Percentiles rank a stretch among this genome's conserved stretches.
Evolutionary conservation across 805 yeast genomes (phyloP).

Genomic region (Candida maris): DNA sequence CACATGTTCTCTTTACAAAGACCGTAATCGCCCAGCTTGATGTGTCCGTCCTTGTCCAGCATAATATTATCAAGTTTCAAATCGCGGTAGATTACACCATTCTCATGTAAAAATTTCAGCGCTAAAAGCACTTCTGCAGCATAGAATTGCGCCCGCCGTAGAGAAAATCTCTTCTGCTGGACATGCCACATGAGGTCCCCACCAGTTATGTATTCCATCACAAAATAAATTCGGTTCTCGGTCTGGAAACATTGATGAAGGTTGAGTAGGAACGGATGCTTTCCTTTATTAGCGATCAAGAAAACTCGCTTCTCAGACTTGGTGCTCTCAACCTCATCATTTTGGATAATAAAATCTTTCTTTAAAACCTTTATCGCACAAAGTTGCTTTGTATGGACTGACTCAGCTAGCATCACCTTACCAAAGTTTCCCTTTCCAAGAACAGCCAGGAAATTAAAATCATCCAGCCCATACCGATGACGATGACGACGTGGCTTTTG

Average conservation of each 20-base stretch:
- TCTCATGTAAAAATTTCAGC: conserved; percentile 88
- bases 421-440: conserved; percentile 99
- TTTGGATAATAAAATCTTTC: conserved; percentile 91
- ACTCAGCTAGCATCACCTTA: conserved; percentile 95
- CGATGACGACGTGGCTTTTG: conserved; percentile 42
- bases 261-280: conserved; percentile 89
- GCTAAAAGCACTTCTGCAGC: conserved; percentile 95
- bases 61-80: conserved; percentile 92
- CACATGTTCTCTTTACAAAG: conserved; percentile 80
- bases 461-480: conserved; percentile 86
- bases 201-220: conserved; percentile 96
- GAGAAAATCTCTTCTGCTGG: conserved; percentile 84
- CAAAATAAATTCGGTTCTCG: conserved; percentile 94
- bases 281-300: conserved; percentile 64
- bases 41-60: conserved; percentile 86
- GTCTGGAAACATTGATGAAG: conserved; percentile 96
- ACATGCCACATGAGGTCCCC: conserved; percentile 99
- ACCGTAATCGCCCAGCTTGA: conserved; percentile 96
- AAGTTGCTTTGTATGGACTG: conserved; percentile 71
- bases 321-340: conserved; percentile 94
- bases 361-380: conserved; percentile 97
- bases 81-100: conserved; percentile 94
- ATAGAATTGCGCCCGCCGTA: conserved; percentile 91
- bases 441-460: conserved; percentile 90
- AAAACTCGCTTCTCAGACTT: conserved; percentile 93